A percentile compares a stretch with the other conserved stretches of the same genome.
phyloP scores from a whole-genome alignment of 306 rosid genomes.

The Arachis stenosperma region DNA sequence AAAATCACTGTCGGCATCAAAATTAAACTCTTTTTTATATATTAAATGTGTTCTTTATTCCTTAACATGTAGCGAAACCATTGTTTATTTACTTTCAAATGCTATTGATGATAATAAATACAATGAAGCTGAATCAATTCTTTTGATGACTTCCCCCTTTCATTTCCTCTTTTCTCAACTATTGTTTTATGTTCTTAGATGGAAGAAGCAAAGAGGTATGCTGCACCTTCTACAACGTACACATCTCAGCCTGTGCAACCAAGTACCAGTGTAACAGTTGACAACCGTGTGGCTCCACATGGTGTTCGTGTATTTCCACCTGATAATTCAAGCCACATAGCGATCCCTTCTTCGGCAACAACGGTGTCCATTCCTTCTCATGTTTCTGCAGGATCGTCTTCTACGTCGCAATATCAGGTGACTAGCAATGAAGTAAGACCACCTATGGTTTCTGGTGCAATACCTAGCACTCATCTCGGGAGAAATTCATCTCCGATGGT shows the following conservation, averaged over 20 bases:
- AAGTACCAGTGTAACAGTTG: conserved; percentile 52
- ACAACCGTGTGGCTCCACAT: conserved; percentile 60
- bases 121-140: background rate
- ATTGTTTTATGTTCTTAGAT: conserved; percentile 54
- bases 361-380: conserved; percentile 59
- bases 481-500: conserved; percentile 64
- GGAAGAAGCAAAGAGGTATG: conserved; percentile 85
- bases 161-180: conserved; percentile 5
- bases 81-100: background rate
- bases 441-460: conserved; percentile 59
- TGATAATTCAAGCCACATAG: conserved; percentile 58
- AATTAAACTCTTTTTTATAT: background rate
- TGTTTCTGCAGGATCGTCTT: conserved; percentile 54
- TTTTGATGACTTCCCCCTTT: conserved; percentile 20
- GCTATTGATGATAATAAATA: background rate
- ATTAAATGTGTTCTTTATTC: background rate
- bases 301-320: conserved; percentile 53
- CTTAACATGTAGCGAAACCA: background rate
- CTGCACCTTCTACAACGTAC: conserved; percentile 62
- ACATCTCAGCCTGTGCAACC: conserved; percentile 69
- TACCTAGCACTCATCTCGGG: conserved; percentile 65
- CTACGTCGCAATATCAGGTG: conserved; percentile 59
- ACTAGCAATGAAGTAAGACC: conserved; percentile 61
- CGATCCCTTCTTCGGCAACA: conserved; percentile 50
- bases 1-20: too few relatives aligned